These are phyloP conservation scores for Beauveria scarabaeidicola DNA, from an alignment of 2,329 filamentous ascomycete genomes.

Conservation along the genomic window DNA sequence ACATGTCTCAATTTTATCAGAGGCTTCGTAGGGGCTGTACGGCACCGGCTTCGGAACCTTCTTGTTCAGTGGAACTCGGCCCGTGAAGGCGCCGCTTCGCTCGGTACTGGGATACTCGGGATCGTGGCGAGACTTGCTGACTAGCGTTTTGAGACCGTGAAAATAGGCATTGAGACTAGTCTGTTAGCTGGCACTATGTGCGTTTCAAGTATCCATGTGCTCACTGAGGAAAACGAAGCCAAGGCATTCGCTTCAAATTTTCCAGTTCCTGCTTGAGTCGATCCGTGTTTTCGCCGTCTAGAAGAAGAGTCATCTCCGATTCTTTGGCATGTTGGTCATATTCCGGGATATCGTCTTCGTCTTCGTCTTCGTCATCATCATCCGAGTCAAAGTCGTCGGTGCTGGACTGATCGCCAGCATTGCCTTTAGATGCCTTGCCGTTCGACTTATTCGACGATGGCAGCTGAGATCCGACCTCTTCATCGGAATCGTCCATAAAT, in stretches of 20 bases:
- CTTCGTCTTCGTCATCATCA: constrained; percentile 5
- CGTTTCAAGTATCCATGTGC: constrained; percentile 11
- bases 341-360: constrained; percentile 13
- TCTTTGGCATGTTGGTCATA: constrained; percentile 11
- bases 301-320: background rate
- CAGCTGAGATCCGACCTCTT: background rate
- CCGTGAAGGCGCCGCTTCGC: background rate
- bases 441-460: background rate
- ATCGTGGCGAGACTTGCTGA: constrained; percentile 52
- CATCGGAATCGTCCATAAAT: background rate
- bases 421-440: background rate
- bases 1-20: constrained; percentile 48
- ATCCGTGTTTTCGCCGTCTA: constrained; percentile 22
- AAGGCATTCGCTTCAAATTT: constrained; percentile 28
- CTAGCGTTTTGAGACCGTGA: constrained; percentile 64
- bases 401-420: background rate
- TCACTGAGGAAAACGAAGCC: constrained; percentile 32
- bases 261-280: constrained; percentile 22
- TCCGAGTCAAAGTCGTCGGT: background rate
- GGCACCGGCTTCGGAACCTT: constrained; percentile 36
- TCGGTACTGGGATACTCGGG: constrained; percentile 61
- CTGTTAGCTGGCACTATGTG: background rate
- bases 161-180: constrained; percentile 71
- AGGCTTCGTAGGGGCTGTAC: constrained; percentile 63
- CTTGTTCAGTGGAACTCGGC: background rate